These are phyloP conservation scores for Chrysosporium keratinophilum DNA, from an alignment of 2,329 filamentous ascomycete genomes.

Conservation along the genomic window DNA sequence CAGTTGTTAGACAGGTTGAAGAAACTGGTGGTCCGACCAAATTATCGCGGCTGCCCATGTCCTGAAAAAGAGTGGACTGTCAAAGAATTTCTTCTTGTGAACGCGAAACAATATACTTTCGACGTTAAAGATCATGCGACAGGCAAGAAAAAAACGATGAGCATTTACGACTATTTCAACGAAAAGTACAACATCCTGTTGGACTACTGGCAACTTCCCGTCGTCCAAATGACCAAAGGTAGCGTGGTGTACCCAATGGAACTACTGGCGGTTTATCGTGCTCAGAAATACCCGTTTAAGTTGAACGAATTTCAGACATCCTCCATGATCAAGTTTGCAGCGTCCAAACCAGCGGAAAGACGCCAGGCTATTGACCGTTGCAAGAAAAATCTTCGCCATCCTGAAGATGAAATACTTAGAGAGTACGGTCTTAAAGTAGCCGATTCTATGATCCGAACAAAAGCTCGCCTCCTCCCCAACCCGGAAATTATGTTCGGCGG, in stretches of 20 bases:
- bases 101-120: slow-evolving; percentile 37
- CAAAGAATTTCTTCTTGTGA: slow-evolving; percentile 38
- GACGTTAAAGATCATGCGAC: slow-evolving; percentile 32
- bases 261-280: slow-evolving; percentile 41
- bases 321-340: slow-evolving; percentile 87
- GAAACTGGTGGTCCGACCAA: slow-evolving; percentile 31
- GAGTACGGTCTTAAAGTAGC: slow-evolving; percentile 66
- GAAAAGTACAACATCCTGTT: slow-evolving; percentile 42
- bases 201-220: slow-evolving; percentile 41
- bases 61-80: slow-evolving; percentile 40
- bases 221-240: slow-evolving; percentile 50
- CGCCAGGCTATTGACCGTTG: slow-evolving; percentile 57
- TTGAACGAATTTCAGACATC: slow-evolving; percentile 56
- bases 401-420: slow-evolving; percentile 56
- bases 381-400: slow-evolving; percentile 57
- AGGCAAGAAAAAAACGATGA: slow-evolving; percentile 39
- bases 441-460: slow-evolving; percentile 51
- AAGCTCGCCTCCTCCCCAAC: slow-evolving; percentile 59
- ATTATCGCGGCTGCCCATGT: slow-evolving; percentile 28
- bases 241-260: slow-evolving; percentile 48
- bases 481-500: slow-evolving; percentile 61
- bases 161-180: slow-evolving; percentile 50
- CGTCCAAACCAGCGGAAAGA: slow-evolving; percentile 63
- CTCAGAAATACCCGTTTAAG: slow-evolving; percentile 51
- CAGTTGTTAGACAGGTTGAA: slow-evolving; percentile 24